These are phyloP conservation scores for Globisporangium takayamanum DNA, from an alignment of 352 stramenopile species.

Conservation along the genomic window DNA sequence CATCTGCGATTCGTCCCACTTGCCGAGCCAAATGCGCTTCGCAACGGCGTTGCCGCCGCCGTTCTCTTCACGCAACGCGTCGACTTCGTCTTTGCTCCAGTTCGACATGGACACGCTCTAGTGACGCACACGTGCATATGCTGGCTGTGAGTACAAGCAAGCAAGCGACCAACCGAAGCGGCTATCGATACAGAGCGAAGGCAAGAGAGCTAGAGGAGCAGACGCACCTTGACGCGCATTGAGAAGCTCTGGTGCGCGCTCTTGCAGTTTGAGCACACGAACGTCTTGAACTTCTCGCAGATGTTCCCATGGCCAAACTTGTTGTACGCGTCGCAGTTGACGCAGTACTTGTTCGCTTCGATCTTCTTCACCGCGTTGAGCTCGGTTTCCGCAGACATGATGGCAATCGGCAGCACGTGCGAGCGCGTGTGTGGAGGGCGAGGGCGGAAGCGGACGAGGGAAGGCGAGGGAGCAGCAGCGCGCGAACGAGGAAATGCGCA, in stretches of 20 bases:
- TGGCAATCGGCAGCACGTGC: neutral
- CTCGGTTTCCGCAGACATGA: conserved; percentile 42
- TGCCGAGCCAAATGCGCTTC: conserved; percentile 16
- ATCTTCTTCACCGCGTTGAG: conserved; percentile 84
- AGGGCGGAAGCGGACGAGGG: neutral
- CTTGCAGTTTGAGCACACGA: conserved; percentile 95
- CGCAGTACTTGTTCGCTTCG: conserved; percentile 77
- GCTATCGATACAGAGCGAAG: neutral
- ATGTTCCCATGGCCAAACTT: conserved; percentile 92
- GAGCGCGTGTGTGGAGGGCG: neutral
- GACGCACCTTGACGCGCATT: conserved; percentile 89
- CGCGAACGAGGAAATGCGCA: too few relatives aligned
- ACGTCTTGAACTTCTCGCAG: conserved; percentile 90
- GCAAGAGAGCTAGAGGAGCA: neutral
- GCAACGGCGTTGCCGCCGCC: conserved; percentile 16
- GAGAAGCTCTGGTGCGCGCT: conserved; percentile 91
- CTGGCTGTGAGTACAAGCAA: too few relatives aligned
- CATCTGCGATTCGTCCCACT: conserved; percentile 50
- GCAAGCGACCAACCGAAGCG: neutral
- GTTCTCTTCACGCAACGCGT: conserved; percentile 80
- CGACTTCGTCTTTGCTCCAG: conserved; percentile 90
- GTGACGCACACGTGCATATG: too few relatives aligned
- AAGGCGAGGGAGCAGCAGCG: neutral
- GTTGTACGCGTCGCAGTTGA: conserved; percentile 79
- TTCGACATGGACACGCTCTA: conserved; percentile 91